Evolutionary conservation across 352 stramenopile species (phyloP).

Genomic region (Phytophthora brassicae): DNA sequence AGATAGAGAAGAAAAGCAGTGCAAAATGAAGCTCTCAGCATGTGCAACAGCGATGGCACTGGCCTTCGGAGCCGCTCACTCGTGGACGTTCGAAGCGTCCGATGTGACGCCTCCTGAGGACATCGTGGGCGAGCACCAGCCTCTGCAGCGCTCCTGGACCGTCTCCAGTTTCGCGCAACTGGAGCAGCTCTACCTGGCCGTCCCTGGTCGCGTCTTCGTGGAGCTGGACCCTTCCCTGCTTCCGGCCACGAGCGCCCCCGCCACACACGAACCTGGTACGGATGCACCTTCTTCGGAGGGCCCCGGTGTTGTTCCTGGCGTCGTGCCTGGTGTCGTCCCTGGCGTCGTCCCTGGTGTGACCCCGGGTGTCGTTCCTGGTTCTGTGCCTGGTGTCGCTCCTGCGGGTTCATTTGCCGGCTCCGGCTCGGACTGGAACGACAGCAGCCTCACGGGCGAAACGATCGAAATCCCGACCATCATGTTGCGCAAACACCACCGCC

Average conservation of each 20-base stretch:
- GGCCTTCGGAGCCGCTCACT: slow-evolving; percentile 12
- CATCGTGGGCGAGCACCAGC: slow-evolving; percentile 41
- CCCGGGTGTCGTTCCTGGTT: slow-evolving; percentile 19
- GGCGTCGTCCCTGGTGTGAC: not conserved
- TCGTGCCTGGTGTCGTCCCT: slow-evolving; percentile 13
- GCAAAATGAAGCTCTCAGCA: slow-evolving; percentile 34
- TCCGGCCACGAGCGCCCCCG: slow-evolving; percentile 19
- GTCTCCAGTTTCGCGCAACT: slow-evolving; percentile 45
- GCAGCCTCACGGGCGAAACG: slow-evolving; percentile 15
- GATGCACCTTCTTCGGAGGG: slow-evolving; percentile 5
- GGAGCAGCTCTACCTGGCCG: slow-evolving; percentile 47
- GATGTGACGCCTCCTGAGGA: slow-evolving; percentile 30
- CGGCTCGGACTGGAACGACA: slow-evolving; percentile 12
- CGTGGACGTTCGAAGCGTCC: slow-evolving; percentile 41
- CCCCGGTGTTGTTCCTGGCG: slow-evolving; percentile 12
- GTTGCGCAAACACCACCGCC: slow-evolving; percentile 37
- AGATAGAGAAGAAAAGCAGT: too few species aligned
- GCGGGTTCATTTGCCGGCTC: slow-evolving; percentile 9
- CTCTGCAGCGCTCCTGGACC: slow-evolving; percentile 44
- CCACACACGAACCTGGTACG: slow-evolving; percentile 5
- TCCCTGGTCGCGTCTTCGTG: slow-evolving; percentile 62
- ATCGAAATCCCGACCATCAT: slow-evolving; percentile 41
- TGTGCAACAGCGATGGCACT: slow-evolving; percentile 26
- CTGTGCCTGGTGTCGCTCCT: slow-evolving; percentile 8
- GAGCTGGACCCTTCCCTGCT: slow-evolving; percentile 43